phyloP scores from a whole-genome alignment of 2,329 filamentous ascomycete species.

The Blastomyces parvus region DNA sequence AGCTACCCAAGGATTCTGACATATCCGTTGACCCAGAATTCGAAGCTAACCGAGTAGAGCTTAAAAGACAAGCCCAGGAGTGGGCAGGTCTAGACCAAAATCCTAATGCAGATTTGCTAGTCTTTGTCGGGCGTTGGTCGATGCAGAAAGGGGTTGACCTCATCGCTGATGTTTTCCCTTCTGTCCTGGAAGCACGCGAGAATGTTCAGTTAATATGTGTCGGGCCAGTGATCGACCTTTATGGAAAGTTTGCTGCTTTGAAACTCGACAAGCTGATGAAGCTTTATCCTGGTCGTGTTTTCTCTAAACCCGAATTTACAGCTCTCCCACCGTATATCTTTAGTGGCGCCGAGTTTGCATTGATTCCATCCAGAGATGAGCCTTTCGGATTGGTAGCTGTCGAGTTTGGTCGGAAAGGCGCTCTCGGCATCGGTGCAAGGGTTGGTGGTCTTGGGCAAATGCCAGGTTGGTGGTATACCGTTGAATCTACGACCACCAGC shows the following conservation, averaged over 20 bases:
- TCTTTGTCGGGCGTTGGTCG: slow-evolving; percentile 61
- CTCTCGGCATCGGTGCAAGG: slow-evolving; percentile 55
- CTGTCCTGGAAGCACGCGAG: slow-evolving; percentile 50
- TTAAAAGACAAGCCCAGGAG: slow-evolving; percentile 54
- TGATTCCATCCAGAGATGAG: slow-evolving; percentile 60
- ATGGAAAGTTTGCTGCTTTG: slow-evolving; percentile 57
- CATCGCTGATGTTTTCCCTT: slow-evolving; percentile 58
- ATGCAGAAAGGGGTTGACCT: slow-evolving; percentile 61
- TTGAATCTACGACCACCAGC: slow-evolving; percentile 54
- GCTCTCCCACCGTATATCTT: slow-evolving; percentile 58
- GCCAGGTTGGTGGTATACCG: slow-evolving; percentile 63
- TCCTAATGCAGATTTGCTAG: slow-evolving; percentile 54
- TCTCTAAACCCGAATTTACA: slow-evolving; percentile 60
- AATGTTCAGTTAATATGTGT: slow-evolving; percentile 54
- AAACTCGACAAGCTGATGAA: slow-evolving; percentile 57
- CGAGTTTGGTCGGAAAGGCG: slow-evolving; percentile 59
- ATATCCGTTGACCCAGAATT: slow-evolving; percentile 46
- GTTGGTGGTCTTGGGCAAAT: slow-evolving; percentile 61
- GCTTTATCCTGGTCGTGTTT: slow-evolving; percentile 55
- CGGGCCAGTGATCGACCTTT: slow-evolving; percentile 58
- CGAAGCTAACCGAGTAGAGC: slow-evolving; percentile 44
- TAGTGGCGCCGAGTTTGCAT: slow-evolving; percentile 57
- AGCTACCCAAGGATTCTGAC: slow-evolving; percentile 41
- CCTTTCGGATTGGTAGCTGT: slow-evolving; percentile 61
- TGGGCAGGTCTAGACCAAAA: slow-evolving; percentile 57